Conservation (phyloP, 2,329 filamentous ascomycete genomes). For the Botrytis cinerea region DNA sequence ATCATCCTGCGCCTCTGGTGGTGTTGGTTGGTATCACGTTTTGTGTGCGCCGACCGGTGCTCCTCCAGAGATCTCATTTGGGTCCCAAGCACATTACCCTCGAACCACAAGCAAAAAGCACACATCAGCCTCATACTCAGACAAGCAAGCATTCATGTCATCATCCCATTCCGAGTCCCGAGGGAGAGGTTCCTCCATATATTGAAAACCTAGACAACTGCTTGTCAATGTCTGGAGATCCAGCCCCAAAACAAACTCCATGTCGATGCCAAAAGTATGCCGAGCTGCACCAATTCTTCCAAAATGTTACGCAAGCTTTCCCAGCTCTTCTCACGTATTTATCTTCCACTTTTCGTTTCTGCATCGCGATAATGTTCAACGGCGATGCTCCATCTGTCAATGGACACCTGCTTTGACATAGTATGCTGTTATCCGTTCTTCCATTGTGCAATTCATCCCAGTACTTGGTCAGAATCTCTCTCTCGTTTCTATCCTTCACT, state of each 20-base stretch:
- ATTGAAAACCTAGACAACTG: neutral
- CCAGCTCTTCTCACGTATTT: slow-evolving; percentile 4
- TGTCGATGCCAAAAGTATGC: neutral
- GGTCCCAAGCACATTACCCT: neutral
- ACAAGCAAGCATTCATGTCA: neutral
- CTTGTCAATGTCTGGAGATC: slow-evolving; percentile 7
- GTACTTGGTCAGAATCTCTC: neutral
- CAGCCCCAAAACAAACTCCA: neutral
- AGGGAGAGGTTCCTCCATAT: neutral
- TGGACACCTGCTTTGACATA: slow-evolving; percentile 20
- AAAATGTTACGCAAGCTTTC: neutral
- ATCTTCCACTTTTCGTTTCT: slow-evolving; percentile 19
- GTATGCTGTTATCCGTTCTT: slow-evolving; percentile 18
- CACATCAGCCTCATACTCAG: neutral
- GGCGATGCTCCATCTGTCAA: slow-evolving; percentile 17
- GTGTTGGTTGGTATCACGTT: neutral
- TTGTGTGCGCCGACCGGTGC: neutral
- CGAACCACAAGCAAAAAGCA: neutral
- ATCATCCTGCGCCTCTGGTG: neutral
- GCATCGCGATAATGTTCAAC: slow-evolving; percentile 27
- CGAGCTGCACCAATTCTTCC: slow-evolving; percentile 6
- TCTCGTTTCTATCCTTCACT: neutral
- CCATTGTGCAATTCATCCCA: neutral
- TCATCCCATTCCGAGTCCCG: neutral
- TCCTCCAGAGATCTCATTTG: neutral